A percentile compares a stretch with the other conserved stretches of the same genome.
phyloP scores from a whole-genome alignment of 441 rosid genomes.

The Breynia disticha region DNA sequence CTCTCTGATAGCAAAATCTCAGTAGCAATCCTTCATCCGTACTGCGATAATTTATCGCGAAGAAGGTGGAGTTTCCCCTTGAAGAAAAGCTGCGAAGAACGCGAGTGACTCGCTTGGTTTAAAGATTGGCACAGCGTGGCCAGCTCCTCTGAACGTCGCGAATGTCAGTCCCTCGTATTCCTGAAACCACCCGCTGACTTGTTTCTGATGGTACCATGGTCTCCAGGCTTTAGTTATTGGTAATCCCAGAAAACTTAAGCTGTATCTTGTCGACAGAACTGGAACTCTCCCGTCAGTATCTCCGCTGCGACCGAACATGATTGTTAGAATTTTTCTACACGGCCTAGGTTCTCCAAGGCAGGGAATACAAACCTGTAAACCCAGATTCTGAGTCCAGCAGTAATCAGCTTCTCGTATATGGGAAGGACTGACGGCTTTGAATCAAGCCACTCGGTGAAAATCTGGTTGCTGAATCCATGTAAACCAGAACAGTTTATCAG shows the following conservation, averaged over 20 bases:
- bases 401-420: slow-evolving; percentile 59
- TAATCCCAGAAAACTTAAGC: slow-evolving; percentile 50
- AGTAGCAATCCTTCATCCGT: too few species aligned
- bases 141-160: slow-evolving; percentile 94
- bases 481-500: background rate
- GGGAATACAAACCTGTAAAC: slow-evolving; percentile 51
- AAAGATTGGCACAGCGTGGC: slow-evolving; percentile 86
- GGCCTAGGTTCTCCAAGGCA: background rate
- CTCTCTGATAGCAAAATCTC: too few species aligned
- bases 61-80: slow-evolving; percentile 45
- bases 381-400: slow-evolving; percentile 63
- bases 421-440: slow-evolving; percentile 53
- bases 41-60: slow-evolving; percentile 1
- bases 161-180: slow-evolving; percentile 81
- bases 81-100: slow-evolving; percentile 69
- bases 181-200: slow-evolving; percentile 94
- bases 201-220: slow-evolving; percentile 79
- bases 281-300: slow-evolving; percentile 98
- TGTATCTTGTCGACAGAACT: slow-evolving; percentile 72
- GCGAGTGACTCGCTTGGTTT: slow-evolving; percentile 80
- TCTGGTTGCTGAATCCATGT: slow-evolving; percentile 25
- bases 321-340: background rate
- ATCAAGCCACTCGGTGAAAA: slow-evolving; percentile 40
- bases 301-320: slow-evolving; percentile 42
- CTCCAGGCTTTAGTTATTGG: slow-evolving; percentile 72